Evolutionary conservation across 2,329 filamentous ascomycete species (phyloP), one percentile per base, ranked within the genome.

Genomic region (Cryphonectria radicalis): DNA sequence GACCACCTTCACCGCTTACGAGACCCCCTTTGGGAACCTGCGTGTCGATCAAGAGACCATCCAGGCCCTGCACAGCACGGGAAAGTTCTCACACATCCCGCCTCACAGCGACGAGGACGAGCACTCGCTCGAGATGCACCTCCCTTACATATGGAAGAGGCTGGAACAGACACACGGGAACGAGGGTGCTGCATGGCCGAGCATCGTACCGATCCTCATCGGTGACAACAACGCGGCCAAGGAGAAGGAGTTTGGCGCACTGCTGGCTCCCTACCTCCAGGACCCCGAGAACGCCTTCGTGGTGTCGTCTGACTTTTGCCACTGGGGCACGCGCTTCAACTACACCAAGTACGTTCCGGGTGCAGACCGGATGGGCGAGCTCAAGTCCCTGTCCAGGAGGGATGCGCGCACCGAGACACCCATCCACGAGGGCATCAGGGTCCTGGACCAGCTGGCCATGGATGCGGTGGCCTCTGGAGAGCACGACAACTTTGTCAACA

Each of bases 101-200:
- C 81, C 80, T 25, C 77, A 83, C 4, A 85, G 90, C 7, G 96
- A 99, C 77, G 88, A 94, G 73, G 87, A 88, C 6, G 96, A 99
- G 81, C 96, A 99, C 81, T 97, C 93, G 67, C 87, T 98, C 1
- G 96, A 99, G 84, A 97, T 99, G 92, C 96, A 99, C 76, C 86
- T 98, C 11, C 95, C 96, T 0, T 98, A 97, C 78, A 92, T 98
- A 74, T 95, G 94, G 85, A 94, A 95, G 78, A 89, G 93, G 68
- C 86, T 90, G 2, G 77, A 86, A 66, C 82, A 85, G 71, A 85
- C 84, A 0, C 87, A 88, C 73, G 82, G 81, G 0, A 82, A 84
- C 1, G 70, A 74, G 50, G 63, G 57, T 53, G 70, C 63, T 25
- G 70, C 86, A 4, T 93, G 92, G 76, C 65, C 67, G 8, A 94